These are phyloP conservation scores for Suillus plorans DNA, from an alignment of 768 basidiomycete genomes.

Conservation along the genomic window DNA sequence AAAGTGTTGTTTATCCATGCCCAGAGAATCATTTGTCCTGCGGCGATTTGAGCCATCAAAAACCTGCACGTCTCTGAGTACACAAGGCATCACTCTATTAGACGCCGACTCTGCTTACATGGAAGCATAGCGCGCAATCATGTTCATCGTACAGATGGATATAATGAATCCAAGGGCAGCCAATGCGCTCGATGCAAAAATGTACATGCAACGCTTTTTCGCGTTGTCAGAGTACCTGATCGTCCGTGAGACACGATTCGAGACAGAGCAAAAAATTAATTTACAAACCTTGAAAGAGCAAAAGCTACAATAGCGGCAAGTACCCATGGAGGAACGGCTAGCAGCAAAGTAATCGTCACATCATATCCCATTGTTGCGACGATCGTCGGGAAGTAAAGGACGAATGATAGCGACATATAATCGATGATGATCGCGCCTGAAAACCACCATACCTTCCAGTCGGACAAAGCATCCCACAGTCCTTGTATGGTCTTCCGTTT, in stretches of 20 bases:
- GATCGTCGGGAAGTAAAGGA: conserved; percentile 35
- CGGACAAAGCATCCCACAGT: conserved; percentile 54
- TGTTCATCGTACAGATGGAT: conserved; percentile 59
- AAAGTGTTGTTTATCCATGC: conserved; percentile 50
- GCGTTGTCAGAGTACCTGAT: conserved; percentile 63
- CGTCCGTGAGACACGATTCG: conserved; percentile 1
- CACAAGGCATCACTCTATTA: not conserved
- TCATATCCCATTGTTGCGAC: conserved; percentile 31
- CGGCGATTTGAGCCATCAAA: conserved; percentile 68
- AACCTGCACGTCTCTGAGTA: conserved; percentile 42
- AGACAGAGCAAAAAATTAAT: not conserved
- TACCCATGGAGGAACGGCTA: conserved; percentile 40
- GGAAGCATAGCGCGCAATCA: conserved; percentile 58
- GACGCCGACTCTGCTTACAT: conserved; percentile 38
- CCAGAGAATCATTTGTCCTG: conserved; percentile 60
- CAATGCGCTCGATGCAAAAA: conserved; percentile 45
- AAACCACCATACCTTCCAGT: conserved; percentile 62
- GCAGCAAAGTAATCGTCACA: conserved; percentile 39
- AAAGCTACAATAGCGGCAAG: conserved; percentile 34
- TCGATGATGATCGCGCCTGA: conserved; percentile 29
- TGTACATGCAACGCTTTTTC: conserved; percentile 69
- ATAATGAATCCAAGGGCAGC: conserved; percentile 68
- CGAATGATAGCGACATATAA: conserved; percentile 63
- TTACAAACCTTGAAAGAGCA: conserved; percentile 3
- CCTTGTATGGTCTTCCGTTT: conserved; percentile 34